Evolutionary conservation across 768 basidiomycete genomes (phyloP).

Genomic region (Auricularia heimuer): DNA sequence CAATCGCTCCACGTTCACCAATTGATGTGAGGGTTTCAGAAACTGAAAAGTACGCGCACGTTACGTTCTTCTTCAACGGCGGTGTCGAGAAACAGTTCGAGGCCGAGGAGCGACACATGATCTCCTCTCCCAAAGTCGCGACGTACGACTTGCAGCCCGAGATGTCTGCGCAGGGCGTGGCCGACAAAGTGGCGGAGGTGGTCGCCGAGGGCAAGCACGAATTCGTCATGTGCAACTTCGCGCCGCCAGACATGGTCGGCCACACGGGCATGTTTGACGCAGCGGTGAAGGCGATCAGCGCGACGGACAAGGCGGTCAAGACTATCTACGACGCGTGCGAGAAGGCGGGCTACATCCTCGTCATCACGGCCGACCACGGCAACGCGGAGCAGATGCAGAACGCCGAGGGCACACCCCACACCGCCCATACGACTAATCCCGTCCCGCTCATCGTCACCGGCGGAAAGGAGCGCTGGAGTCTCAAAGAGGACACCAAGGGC

Average conservation of each 20-base stretch:
- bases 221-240: constrained; percentile 97
- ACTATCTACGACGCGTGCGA: constrained; percentile 80
- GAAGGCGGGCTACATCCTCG: constrained; percentile 74
- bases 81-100: constrained; percentile 89
- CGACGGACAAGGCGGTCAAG: constrained; percentile 85
- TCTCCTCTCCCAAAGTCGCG: constrained; percentile 86
- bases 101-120: constrained; percentile 74
- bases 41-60: constrained; percentile 97
- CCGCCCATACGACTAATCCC: constrained; percentile 82
- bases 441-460: constrained; percentile 88
- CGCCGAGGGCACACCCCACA: constrained; percentile 73
- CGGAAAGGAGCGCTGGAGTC: constrained; percentile 43
- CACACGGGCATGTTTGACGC: constrained; percentile 91
- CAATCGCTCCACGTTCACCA: neutral
- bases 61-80: constrained; percentile 98
- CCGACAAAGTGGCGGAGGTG: constrained; percentile 85
- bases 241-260: constrained; percentile 96
- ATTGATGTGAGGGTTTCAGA: constrained; percentile 31
- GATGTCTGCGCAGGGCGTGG: constrained; percentile 84
- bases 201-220: constrained; percentile 61
- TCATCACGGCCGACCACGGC: constrained; percentile 89
- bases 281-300: constrained; percentile 75
- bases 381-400: constrained; percentile 95
- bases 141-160: constrained; percentile 88
- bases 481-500: constrained; percentile 40